A percentile compares a stretch with the other conserved stretches of the same genome.
Conservation (phyloP, 306 rosid species). For the Glycine latifolia region DNA sequence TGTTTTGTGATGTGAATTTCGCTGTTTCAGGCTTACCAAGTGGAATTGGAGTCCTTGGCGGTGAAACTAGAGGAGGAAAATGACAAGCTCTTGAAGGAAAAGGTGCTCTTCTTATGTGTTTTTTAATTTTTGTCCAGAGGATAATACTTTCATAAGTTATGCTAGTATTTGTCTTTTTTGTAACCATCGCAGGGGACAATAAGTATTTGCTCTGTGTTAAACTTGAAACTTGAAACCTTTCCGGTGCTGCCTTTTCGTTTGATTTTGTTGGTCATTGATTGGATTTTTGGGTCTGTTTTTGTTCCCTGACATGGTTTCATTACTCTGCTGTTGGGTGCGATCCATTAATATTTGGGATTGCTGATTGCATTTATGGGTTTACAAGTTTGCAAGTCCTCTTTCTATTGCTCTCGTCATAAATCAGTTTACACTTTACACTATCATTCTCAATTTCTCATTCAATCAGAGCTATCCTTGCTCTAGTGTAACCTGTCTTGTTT, state of each 20-base stretch:
- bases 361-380: constrained; percentile 1
- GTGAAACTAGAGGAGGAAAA: constrained; percentile 85
- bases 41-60: constrained; percentile 81
- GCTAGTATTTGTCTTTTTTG: neutral
- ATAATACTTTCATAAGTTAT: neutral
- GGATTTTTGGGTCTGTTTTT: neutral
- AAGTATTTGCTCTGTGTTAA: constrained; percentile 3
- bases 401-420: neutral
- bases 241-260: constrained; percentile 2
- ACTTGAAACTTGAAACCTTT: constrained; percentile 8
- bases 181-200: neutral
- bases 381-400: constrained; percentile 12
- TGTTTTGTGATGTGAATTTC: neutral
- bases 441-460: neutral
- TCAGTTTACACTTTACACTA: too few relatives aligned
- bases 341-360: neutral
- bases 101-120: constrained; percentile 54
- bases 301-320: neutral
- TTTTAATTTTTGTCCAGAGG: neutral
- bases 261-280: neutral
- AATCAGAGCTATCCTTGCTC: neutral
- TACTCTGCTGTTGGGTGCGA: neutral
- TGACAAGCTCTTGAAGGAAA: constrained; percentile 75
- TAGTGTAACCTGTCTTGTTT: neutral
- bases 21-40: constrained; percentile 80